Conservation (phyloP, 1,284 basidiomycete genomes). For the Irpex sp. region DNA sequence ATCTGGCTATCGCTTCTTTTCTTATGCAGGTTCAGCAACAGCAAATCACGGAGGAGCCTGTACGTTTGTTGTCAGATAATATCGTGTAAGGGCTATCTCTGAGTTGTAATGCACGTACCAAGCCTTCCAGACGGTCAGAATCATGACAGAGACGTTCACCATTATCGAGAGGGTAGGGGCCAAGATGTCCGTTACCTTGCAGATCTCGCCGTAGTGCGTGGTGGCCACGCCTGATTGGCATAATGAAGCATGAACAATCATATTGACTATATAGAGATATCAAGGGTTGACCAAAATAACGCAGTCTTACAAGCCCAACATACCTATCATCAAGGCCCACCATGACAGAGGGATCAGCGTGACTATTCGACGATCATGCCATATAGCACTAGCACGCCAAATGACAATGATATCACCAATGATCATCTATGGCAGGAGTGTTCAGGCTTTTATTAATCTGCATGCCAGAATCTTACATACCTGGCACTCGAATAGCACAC, state of each 20-base stretch:
- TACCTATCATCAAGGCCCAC: constrained; percentile 13
- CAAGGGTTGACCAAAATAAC: neutral
- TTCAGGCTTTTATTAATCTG: neutral
- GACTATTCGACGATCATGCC: constrained; percentile 10
- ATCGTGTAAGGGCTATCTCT: neutral
- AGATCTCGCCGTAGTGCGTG: constrained; percentile 11
- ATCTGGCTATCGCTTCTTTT: constrained; percentile 7
- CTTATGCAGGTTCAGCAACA: neutral
- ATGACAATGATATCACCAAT: constrained; percentile 13
- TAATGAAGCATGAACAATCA: constrained; percentile 9
- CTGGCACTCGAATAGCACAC: constrained; percentile 11
- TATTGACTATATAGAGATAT: constrained; percentile 4
- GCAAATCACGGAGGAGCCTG: constrained; percentile 9
- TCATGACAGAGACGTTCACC: constrained; percentile 14
- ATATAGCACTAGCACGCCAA: constrained; percentile 14
- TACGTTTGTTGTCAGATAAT: neutral
- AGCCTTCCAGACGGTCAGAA: constrained; percentile 9
- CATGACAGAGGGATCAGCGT: constrained; percentile 9
- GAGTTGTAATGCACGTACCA: constrained; percentile 7
- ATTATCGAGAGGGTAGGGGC: constrained; percentile 11
- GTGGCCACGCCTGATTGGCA: constrained; percentile 12
- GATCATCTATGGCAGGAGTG: constrained; percentile 9
- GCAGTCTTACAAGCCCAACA: neutral
- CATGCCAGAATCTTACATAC: neutral
- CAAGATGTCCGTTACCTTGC: constrained; percentile 10